phyloP scores from a whole-genome alignment of 1,139 yeast species.

The Nakaseomyces delphensis region DNA sequence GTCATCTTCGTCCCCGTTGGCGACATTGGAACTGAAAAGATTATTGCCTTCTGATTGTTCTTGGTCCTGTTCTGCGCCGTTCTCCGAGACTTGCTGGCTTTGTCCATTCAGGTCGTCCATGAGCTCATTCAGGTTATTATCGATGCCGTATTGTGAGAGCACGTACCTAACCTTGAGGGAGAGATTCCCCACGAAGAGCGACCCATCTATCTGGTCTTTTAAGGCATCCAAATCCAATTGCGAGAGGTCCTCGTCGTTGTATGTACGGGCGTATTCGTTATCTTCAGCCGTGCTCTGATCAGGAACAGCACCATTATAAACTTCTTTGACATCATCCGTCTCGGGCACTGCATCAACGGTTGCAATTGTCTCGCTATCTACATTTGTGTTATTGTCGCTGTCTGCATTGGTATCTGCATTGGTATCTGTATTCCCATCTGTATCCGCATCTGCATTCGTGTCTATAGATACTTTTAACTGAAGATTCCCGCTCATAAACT shows the following conservation, averaged over 20 bases:
- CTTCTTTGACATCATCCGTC: constrained; percentile 13
- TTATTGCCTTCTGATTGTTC: constrained; percentile 16
- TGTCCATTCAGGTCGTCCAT: not conserved
- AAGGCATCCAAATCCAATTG: constrained; percentile 33
- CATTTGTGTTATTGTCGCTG: too few relatives aligned
- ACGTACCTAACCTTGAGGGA: constrained; percentile 61
- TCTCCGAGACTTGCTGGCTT: constrained; percentile 3
- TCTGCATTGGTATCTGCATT: too few relatives aligned
- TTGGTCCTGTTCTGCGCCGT: constrained; percentile 5
- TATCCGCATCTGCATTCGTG: constrained; percentile 9
- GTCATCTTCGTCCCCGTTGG: constrained; percentile 15
- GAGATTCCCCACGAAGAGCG: constrained; percentile 43
- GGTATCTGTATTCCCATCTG: constrained; percentile 13
- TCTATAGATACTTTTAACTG: constrained; percentile 32
- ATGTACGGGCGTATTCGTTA: constrained; percentile 10
- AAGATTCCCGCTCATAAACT: constrained; percentile 47
- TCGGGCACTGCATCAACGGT: too few relatives aligned
- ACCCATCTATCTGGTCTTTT: constrained; percentile 39
- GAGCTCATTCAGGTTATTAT: constrained; percentile 29
- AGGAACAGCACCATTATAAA: constrained; percentile 21
- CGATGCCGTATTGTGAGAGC: constrained; percentile 68
- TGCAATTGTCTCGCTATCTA: too few relatives aligned
- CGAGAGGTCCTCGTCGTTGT: constrained; percentile 20
- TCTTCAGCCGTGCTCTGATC: constrained; percentile 15
- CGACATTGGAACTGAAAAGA: constrained; percentile 15